phyloP scores from a whole-genome alignment of 176 grass and related monocot species.

The Miscanthus lutarioriparius region DNA sequence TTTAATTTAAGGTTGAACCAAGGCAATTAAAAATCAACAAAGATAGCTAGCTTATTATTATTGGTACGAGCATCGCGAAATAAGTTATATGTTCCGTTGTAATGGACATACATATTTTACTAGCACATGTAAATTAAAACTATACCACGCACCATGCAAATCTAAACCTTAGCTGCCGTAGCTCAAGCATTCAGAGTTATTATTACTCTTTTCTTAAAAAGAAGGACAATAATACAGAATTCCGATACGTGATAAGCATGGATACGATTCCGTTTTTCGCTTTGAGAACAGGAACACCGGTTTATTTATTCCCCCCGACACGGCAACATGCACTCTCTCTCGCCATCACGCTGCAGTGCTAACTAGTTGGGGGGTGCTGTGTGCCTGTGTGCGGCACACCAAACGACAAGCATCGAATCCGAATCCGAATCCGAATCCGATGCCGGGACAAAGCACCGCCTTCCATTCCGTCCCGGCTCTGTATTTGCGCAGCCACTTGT shows the following conservation, averaged over 20 bases:
- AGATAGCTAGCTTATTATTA: no score
- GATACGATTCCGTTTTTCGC: background rate
- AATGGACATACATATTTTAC: no score
- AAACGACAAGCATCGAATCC: slow-evolving; percentile 17
- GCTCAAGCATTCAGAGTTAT: background rate
- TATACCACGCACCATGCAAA: background rate
- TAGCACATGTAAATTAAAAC: no score
- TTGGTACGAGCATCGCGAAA: no score
- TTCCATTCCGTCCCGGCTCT: background rate
- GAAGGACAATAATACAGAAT: background rate
- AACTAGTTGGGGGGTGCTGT: no score
- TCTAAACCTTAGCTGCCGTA: background rate
- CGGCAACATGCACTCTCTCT: background rate
- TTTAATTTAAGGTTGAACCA: no score
- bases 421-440: slow-evolving; percentile 42
- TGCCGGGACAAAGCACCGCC: slow-evolving; percentile 37
- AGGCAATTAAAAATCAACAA: no score
- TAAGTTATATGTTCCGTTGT: accelerated
- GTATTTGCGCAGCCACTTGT: slow-evolving; percentile 19
- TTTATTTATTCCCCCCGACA: background rate
- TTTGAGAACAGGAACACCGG: slow-evolving; percentile 6
- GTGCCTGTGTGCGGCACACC: background rate
- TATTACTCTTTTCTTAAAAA: background rate
- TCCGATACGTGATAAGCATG: background rate
- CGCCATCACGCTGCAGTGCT: background rate